Evolutionary conservation across 164 flowering plant species (phyloP), one percentile per base, ranked within the genome.

Genomic region (Dillenia turbinata): DNA sequence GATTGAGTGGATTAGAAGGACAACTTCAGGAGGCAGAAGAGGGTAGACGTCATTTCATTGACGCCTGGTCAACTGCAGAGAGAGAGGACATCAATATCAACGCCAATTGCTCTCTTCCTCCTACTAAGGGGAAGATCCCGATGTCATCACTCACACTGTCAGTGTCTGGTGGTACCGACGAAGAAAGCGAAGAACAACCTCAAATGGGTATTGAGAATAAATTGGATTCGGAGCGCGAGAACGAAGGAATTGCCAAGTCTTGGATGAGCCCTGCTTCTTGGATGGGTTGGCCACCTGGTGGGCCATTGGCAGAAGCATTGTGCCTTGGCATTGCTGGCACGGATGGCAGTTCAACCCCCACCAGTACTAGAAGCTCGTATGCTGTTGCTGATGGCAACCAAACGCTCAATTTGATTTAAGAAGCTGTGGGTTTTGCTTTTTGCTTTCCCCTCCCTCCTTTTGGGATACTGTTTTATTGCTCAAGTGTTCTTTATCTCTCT

Each of bases 271-370:
- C 70, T 5, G 71, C 62, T 59, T 72, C 86, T 9, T 80, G 86
- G 83, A 64, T 76, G 53, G 52, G 73, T 45, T 78, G 87, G 2
- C 56, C 86, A 9, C 85, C 85, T 0, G 96, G 96, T 43, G 92
- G 96, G 22, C 96, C 96, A 2, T 69, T 90, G 61, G 93, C 87
- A 8, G 96, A 90, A 71, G 93, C 83, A 2, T 59, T 90, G 68
- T 79, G 84, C 59, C 81, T 83, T 2, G 82, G 84, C 33, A 60
- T 69, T 19, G 48, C 74, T 0, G 59, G 67, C 26, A 54, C 54
- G 10, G 56, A 58, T 0, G 57, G 26, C 8, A 62, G 62, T 13
- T 56, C 67, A 66, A 64, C 52, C 19, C 60, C 63, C 47, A 47
- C 44, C 52, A 65, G 61, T 19, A 65, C 70, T 55, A 69, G 56